Percentiles rank a stretch among this genome's conserved stretches.
phyloP scores from a whole-genome alignment of 192 early-diverging fungal species.

The Coemansia sp. region DNA sequence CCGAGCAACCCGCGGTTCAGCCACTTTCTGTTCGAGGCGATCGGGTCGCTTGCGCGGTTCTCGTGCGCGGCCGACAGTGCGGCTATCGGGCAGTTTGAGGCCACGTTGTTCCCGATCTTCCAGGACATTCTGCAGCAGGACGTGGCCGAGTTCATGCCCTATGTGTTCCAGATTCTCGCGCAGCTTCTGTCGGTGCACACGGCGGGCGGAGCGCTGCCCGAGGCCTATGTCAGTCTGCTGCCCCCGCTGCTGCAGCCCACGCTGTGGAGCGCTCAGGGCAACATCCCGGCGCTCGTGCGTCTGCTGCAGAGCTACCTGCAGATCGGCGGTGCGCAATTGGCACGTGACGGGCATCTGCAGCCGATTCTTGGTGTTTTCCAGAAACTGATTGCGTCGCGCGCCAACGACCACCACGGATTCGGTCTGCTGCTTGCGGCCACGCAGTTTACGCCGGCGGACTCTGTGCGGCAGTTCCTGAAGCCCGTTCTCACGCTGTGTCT shows the following conservation, averaged over 20 bases:
- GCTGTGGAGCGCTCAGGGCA: slow-evolving; percentile 86
- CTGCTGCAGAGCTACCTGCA: slow-evolving; percentile 85
- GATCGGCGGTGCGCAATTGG: slow-evolving; percentile 69
- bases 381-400: slow-evolving; percentile 80
- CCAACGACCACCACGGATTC: slow-evolving; percentile 87
- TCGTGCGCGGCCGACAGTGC: slow-evolving; percentile 70
- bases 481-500: slow-evolving; percentile 64
- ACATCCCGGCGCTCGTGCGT: slow-evolving; percentile 91
- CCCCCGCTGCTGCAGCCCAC: slow-evolving; percentile 78
- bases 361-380: slow-evolving; percentile 93
- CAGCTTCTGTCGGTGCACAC: slow-evolving; percentile 82
- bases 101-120: slow-evolving; percentile 85
- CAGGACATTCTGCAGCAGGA: slow-evolving; percentile 82
- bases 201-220: slow-evolving; percentile 60
- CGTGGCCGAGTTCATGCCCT: slow-evolving; percentile 91
- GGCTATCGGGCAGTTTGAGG: slow-evolving; percentile 81
- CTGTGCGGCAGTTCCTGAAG: slow-evolving; percentile 58
- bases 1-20: slow-evolving; percentile 98
- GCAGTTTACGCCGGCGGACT: slow-evolving; percentile 70
- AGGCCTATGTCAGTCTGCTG: slow-evolving; percentile 72
- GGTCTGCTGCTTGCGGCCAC: slow-evolving; percentile 78
- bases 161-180: slow-evolving; percentile 94
- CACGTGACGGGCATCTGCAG: slow-evolving; percentile 69
- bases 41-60: slow-evolving; percentile 84
- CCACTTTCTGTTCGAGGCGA: slow-evolving; percentile 93